Evolutionary conservation across 441 rosid genomes (phyloP).

Genomic region (Aquilaria agallochum): DNA sequence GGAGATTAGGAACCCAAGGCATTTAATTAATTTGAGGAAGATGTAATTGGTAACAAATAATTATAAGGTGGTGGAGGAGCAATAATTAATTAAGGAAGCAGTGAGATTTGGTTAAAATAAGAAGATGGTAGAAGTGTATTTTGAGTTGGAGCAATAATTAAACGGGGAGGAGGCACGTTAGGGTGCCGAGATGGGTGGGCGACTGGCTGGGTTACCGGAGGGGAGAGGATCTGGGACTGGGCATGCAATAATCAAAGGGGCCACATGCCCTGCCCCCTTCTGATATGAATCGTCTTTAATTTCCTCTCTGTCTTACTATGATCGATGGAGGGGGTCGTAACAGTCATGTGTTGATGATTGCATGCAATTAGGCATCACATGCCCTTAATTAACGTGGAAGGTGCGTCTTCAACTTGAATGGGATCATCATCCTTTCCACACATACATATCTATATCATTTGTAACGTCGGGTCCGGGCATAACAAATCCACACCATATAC

Average conservation of each 20-base stretch:
- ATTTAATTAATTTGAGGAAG: no score
- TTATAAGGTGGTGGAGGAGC: no score
- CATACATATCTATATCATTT: no score
- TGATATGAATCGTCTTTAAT: background rate
- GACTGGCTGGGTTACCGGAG: background rate
- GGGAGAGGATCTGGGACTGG: slow-evolving; percentile 3
- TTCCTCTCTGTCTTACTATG: slow-evolving; percentile 1
- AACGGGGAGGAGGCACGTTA: no score
- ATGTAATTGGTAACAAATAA: no score
- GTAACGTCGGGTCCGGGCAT: slow-evolving; percentile 26
- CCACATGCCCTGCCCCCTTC: slow-evolving; percentile 19
- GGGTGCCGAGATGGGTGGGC: background rate
- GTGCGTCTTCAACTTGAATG: slow-evolving; percentile 3
- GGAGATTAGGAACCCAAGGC: no score
- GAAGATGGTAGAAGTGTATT: no score
- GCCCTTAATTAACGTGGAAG: slow-evolving; percentile 29
- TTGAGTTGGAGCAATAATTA: no score
- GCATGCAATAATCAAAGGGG: background rate
- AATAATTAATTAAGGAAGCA: no score
- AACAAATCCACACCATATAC: background rate
- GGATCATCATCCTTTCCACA: no score
- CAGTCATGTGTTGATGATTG: slow-evolving; percentile 15
- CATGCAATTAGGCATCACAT: slow-evolving; percentile 31
- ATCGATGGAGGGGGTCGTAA: background rate
- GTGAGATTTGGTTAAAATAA: no score